These are phyloP conservation scores for Ogataea paraovalis DNA, from an alignment of 805 yeast genomes.

Conservation along the genomic window DNA sequence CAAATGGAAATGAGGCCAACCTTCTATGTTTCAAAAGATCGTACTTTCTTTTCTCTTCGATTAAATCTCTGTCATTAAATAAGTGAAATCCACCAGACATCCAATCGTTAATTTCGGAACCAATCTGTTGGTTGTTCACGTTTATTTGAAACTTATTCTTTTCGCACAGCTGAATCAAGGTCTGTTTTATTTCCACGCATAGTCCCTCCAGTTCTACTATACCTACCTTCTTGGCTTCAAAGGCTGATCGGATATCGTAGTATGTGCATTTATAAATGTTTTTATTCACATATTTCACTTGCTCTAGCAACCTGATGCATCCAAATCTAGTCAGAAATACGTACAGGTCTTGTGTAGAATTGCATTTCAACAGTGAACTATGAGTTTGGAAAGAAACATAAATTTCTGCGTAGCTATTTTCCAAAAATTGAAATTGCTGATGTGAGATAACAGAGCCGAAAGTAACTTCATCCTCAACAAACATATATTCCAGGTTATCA, in stretches of 20 bases:
- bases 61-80: conserved; percentile 1
- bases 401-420: conserved; percentile 20
- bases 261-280: conserved; percentile 28
- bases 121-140: not conserved
- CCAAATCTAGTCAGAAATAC: conserved; percentile 24
- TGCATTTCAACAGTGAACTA: conserved; percentile 1
- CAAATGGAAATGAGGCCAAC: conserved; percentile 21
- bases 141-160: not conserved
- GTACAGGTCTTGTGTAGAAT: conserved; percentile 15
- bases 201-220: conserved; percentile 6
- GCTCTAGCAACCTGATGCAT: conserved; percentile 13
- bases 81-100: conserved; percentile 12
- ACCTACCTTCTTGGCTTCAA: conserved; percentile 23
- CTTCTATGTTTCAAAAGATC: conserved; percentile 22
- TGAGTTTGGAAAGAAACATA: conserved; percentile 12
- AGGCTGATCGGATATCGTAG: conserved; percentile 34
- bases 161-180: conserved; percentile 21
- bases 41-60: conserved; percentile 23
- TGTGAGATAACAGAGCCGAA: conserved; percentile 14
- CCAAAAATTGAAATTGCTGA: conserved; percentile 21
- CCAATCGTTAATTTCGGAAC: conserved; percentile 12
- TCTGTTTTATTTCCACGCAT: conserved; percentile 18
- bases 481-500: conserved; percentile 5
- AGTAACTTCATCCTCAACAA: conserved; percentile 5
- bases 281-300: conserved; percentile 5